Evolutionary conservation across 352 stramenopile genomes (phyloP), one percentile per base, ranked within the genome.

Genomic region (Aphanomyces invadans): DNA sequence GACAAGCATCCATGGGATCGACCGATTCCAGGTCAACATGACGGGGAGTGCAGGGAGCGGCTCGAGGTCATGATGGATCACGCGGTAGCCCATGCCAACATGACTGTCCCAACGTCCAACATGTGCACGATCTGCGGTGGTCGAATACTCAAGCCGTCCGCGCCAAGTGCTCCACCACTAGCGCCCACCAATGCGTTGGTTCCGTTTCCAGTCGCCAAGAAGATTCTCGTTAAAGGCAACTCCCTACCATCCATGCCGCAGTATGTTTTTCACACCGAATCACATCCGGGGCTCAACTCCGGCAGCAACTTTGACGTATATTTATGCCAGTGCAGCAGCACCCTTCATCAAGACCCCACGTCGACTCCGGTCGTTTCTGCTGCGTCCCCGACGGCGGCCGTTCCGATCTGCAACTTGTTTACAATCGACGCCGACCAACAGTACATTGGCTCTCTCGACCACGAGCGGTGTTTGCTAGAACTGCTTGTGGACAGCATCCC

Each of bases 401-500:
- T 23, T 21, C 75, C 79, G 5, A 78, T 95, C 11, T 85, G 84
- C 62, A 77, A 84, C 4, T 72, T 95, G 1, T 92, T 95, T 44
- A 79, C 90, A 11, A 90, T 95, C 79, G 76, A 80, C 19, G 76
- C 79, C 19, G 77, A 77, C 4, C 81, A 92, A 51, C 63, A 75
- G 1, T 92, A 92, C 61, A 74, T 92, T 28, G 86, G 86, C 17
- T 89, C 73, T 44, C 73, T 95, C 57, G 84, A 95, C 48, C 79
- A 86, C 55, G 86, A 95, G 61, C 71, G 81, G 9, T 89, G 79
- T 28, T 56, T 95, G 17, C 69, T 95, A 28, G 86, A 95, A 44
- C 69, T 95, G 2, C 76, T 95, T 15, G 68, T 95, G 31, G 86
- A 95, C 62, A 89, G 81, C 44, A 88, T 95, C 46, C 86, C 86